Base-by-base conservation (phyloP, 2,329 filamentous ascomycete species). In the Triangularia setosa region DNA sequence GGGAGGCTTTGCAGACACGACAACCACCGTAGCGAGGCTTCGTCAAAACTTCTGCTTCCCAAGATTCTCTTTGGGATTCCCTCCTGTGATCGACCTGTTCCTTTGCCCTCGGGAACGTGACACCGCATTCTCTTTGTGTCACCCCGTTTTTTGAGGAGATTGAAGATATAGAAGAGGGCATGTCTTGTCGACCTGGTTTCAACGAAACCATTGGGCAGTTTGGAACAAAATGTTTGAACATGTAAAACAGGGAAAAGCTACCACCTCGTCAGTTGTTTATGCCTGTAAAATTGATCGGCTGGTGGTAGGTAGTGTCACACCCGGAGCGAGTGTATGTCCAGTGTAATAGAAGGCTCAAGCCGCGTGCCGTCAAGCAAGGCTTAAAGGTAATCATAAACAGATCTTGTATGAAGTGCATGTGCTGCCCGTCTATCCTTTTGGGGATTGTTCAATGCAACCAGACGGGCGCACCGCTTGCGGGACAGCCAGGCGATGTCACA, bases 11-110 rank as follows among this genome's bases (percentile, higher is more conserved):
- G 23, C 7, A 48, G 40, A 48, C 40, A 48, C 5, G 40, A 48
- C 40, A 48, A 48, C 40, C 40, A 21, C 40, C n/a, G 40, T 23
- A 18, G n/a, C n/a, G 40, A 48, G 40, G 40, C 40, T 48, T 18
- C 40, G 21, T 5, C n/a, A 4, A 21, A 48, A 18, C 4, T 48
- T 48, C 9, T 48, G n/a, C n/a, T 48, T 8, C 27, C 27, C 27
- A 28, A 28, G 35, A 5, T 48, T 23, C 21, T 57, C 28, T 35
- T 35, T 44, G 40, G 56, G 57, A 60, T 63, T 40, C 57, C 44
- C 53, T 63, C 61, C 61, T 64, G 63, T 64, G 64, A 68, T 68
- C 58, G 66, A 67, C 64, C 67, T 58, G 60, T 60, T n/a, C 52
- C 48, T 56, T 52, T 58, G 40, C 58, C 25, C 55, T 59, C 54